Conservation (phyloP, 306 rosid genomes). For the Ormosia emarginata region DNA sequence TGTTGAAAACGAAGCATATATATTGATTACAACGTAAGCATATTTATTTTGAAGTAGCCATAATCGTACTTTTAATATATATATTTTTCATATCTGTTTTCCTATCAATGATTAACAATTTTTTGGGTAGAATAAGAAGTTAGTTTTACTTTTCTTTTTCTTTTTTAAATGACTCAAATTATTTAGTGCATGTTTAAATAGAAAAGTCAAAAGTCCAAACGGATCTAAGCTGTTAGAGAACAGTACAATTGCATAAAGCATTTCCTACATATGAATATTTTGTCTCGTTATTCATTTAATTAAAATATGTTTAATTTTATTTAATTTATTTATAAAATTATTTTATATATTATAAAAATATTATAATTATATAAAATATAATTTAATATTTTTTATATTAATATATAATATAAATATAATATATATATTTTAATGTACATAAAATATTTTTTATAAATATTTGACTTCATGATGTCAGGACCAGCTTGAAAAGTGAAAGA, state of each 20-base stretch:
- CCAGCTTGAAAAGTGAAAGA: background rate
- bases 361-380: no score
- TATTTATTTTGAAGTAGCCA: background rate
- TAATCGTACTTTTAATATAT: background rate
- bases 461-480: background rate
- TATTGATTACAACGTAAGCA: background rate
- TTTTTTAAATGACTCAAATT: background rate
- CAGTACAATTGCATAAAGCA: no score
- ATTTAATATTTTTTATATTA: no score
- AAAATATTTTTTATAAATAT: no score
- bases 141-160: background rate
- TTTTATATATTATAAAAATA: no score
- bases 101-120: background rate
- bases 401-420: no score
- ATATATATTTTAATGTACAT: no score
- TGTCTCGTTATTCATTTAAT: no score
- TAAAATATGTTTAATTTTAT: no score
- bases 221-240: no score
- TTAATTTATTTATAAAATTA: no score
- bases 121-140: background rate
- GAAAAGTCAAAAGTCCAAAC: background rate
- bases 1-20: background rate
- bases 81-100: no score
- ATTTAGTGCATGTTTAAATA: background rate
- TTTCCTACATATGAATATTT: background rate